Evolutionary conservation across 2,329 filamentous ascomycete genomes (phyloP).

Genomic region (Penicillium nordicum): DNA sequence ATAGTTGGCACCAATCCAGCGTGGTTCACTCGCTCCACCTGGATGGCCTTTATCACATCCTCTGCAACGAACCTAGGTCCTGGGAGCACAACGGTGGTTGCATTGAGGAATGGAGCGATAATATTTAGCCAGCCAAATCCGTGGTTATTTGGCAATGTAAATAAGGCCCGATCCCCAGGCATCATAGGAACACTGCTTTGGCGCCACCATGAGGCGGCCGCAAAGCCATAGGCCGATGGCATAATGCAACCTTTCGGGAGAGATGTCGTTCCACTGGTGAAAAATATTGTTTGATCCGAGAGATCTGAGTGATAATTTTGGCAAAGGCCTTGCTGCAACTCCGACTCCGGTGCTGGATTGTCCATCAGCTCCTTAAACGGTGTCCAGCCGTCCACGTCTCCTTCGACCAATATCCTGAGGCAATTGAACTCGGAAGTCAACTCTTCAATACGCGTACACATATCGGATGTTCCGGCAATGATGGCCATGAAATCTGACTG

Average conservation of each 20-base stretch:
- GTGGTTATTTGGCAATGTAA: conserved; percentile 17
- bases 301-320: background rate
- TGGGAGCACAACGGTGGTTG: conserved; percentile 13
- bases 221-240: conserved; percentile 8
- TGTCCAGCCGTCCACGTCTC: conserved; percentile 1
- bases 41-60: conserved; percentile 5
- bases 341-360: background rate
- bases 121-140: conserved; percentile 13
- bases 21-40: conserved; percentile 1
- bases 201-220: conserved; percentile 4
- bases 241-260: conserved; percentile 18
- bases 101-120: conserved; percentile 12
- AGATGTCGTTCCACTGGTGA: conserved; percentile 20
- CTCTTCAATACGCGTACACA: background rate
- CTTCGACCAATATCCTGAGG: conserved; percentile 4
- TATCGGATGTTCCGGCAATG: background rate
- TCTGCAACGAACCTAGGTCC: conserved; percentile 11
- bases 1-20: conserved; percentile 10
- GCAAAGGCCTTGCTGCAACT: background rate
- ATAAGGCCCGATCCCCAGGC: conserved; percentile 6
- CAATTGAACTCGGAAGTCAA: background rate
- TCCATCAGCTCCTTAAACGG: conserved; percentile 1
- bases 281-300: conserved; percentile 9
- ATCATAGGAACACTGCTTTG: conserved; percentile 7
- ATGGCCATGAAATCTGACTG: background rate